Percentiles rank a stretch among this genome's conserved stretches.
These are phyloP conservation scores for Claviceps pazoutovae DNA, from an alignment of 2,329 filamentous ascomycete genomes.

Conservation along the genomic window DNA sequence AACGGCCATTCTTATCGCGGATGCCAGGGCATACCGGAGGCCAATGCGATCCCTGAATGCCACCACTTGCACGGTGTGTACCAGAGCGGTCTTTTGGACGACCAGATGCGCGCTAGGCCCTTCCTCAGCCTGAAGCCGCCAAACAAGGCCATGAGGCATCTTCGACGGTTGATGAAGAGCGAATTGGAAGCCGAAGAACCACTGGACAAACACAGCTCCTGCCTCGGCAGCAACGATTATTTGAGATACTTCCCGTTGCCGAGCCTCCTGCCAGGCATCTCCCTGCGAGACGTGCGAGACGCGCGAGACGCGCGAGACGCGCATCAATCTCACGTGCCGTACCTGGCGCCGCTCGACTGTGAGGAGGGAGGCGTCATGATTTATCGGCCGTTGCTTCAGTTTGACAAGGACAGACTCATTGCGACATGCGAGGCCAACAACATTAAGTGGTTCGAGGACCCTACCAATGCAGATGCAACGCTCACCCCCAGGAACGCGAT, in stretches of 20 bases:
- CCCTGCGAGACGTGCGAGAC: constrained; percentile 3
- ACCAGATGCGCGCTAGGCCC: constrained; percentile 23
- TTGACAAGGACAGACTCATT: constrained; percentile 59
- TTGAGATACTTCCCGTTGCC: constrained; percentile 13
- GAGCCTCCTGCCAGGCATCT: constrained; percentile 8
- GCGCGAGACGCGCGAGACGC: not conserved
- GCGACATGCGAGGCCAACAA: constrained; percentile 57
- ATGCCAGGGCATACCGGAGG: constrained; percentile 52
- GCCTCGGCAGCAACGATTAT: constrained; percentile 10
- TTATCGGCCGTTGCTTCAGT: constrained; percentile 55
- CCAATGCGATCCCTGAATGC: constrained; percentile 70
- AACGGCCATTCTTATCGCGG: constrained; percentile 55
- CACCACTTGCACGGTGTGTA: constrained; percentile 58
- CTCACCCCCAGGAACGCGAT: constrained; percentile 73
- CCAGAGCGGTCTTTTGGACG: constrained; percentile 45
- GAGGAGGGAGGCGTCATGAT: constrained; percentile 54
- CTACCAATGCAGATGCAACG: constrained; percentile 64
- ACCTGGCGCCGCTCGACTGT: constrained; percentile 23
- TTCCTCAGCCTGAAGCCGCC: constrained; percentile 24
- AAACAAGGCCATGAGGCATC: constrained; percentile 14
- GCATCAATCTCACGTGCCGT: constrained; percentile 13
- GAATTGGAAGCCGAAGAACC: constrained; percentile 13
- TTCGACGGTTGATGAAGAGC: constrained; percentile 17
- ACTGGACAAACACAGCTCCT: constrained; percentile 6
- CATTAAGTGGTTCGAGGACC: constrained; percentile 70